Evolutionary conservation across 2,329 filamentous ascomycete species (phyloP).

Genomic region (Nemania abortiva): DNA sequence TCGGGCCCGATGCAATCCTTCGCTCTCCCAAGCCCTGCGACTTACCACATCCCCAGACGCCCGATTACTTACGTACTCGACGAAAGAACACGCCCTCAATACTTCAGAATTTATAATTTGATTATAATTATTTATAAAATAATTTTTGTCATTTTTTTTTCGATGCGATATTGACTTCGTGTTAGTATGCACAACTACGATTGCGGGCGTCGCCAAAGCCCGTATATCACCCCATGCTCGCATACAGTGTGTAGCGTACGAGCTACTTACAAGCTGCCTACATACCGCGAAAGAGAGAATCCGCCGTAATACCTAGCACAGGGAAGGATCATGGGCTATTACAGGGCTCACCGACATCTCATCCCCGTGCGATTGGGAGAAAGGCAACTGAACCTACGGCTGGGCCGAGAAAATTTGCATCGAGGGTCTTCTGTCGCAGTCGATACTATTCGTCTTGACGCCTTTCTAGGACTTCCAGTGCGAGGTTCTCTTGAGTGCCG

Average conservation of each 20-base stretch:
- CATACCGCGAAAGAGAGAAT: not conserved
- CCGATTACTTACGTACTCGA: not conserved
- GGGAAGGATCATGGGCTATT: not conserved
- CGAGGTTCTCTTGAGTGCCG: slow-evolving; percentile 20
- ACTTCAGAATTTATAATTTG: not conserved
- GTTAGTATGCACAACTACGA: not conserved
- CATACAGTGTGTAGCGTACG: not conserved
- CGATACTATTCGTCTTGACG: not conserved
- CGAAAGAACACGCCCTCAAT: not conserved
- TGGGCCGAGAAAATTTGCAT: slow-evolving; percentile 5
- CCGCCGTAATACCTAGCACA: not conserved
- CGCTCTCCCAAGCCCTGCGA: no score
- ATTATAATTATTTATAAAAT: not conserved
- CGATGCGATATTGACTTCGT: not conserved
- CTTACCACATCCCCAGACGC: not conserved
- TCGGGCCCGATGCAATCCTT: no score
- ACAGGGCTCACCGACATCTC: slow-evolving; percentile 1
- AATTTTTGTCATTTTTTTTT: not conserved
- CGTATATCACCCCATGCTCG: not conserved
- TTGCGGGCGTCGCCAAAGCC: not conserved
- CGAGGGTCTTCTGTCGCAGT: not conserved
- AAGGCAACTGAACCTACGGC: slow-evolving; percentile 25
- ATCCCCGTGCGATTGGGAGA: not conserved
- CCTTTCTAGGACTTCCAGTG: not conserved
- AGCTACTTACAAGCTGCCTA: not conserved